Conservation (phyloP, 2,329 filamentous ascomycete species). For the Cadophora gregata region DNA sequence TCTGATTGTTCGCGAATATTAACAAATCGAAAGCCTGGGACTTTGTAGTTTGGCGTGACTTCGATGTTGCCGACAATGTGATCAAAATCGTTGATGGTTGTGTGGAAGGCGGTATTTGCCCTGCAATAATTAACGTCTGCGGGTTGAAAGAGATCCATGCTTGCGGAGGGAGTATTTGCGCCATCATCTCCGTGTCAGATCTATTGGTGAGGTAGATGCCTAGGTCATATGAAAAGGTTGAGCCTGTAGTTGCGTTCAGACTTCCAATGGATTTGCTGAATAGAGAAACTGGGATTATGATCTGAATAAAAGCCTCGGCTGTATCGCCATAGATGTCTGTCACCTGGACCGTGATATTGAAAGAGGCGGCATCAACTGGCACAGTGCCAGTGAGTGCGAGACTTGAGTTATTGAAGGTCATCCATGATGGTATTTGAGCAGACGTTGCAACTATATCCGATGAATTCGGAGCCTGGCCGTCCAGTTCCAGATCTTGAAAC, state of each 20-base stretch:
- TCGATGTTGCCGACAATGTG: conserved; percentile 37
- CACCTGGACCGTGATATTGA: conserved; percentile 67
- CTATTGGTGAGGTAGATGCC: conserved; percentile 35
- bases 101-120: conserved; percentile 34
- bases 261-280: conserved; percentile 34
- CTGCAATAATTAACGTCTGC: conserved; percentile 35
- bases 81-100: conserved; percentile 31
- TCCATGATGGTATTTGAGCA: conserved; percentile 69
- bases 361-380: conserved; percentile 60
- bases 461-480: conserved; percentile 56
- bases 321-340: conserved; percentile 64
- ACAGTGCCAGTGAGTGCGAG: conserved; percentile 70
- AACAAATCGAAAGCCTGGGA: conserved; percentile 36
- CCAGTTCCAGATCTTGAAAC: conserved; percentile 58
- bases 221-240: conserved; percentile 37
- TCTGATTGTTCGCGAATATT: conserved; percentile 19
- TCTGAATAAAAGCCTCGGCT: conserved; percentile 60
- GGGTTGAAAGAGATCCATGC: conserved; percentile 41
- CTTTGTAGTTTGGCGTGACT: conserved; percentile 25
- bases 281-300: conserved; percentile 36
- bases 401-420: conserved; percentile 66
- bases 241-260: conserved; percentile 39
- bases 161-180: conserved; percentile 29
- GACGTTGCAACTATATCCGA: conserved; percentile 59
- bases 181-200: conserved; percentile 35